Conservation (phyloP, 768 basidiomycete genomes). For the Russula vinacea region DNA sequence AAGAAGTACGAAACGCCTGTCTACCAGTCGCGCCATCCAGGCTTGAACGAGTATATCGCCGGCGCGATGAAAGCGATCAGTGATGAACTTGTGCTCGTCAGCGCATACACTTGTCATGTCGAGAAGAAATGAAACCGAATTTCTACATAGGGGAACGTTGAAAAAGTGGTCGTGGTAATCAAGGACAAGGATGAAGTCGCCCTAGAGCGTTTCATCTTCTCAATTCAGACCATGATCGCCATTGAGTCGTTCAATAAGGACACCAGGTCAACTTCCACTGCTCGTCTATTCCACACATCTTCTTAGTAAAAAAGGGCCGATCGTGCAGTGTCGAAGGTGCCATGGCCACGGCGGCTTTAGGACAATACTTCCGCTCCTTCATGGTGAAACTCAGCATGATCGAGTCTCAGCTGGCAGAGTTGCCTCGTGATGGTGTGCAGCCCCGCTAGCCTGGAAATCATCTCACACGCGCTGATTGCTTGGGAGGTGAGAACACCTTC, state of each 20-base stretch:
- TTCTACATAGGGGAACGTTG: conserved; percentile 63
- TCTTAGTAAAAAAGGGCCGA: background rate
- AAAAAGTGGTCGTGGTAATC: conserved; percentile 79
- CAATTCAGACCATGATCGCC: conserved; percentile 76
- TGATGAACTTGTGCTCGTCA: conserved; percentile 69
- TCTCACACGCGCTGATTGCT: conserved; percentile 7
- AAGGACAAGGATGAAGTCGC: conserved; percentile 76
- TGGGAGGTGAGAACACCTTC: conserved; percentile 68
- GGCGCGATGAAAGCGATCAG: conserved; percentile 78
- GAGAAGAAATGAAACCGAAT: background rate
- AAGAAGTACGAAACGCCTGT: conserved; percentile 90
- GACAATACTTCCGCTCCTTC: conserved; percentile 79
- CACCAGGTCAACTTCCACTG: conserved; percentile 48
- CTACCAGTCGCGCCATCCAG: conserved; percentile 90
- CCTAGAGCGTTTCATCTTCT: conserved; percentile 88
- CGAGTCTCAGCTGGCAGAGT: conserved; percentile 63
- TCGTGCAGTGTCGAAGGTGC: conserved; percentile 62
- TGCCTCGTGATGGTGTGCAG: conserved; percentile 51
- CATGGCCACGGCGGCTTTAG: conserved; percentile 59
- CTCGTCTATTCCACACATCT: conserved; percentile 6
- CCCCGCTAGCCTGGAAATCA: background rate
- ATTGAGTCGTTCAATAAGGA: conserved; percentile 70
- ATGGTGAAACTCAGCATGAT: conserved; percentile 77
- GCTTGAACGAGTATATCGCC: conserved; percentile 85
- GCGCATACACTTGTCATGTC: conserved; percentile 3